phyloP scores from a whole-genome alignment of 2,329 filamentous ascomycete species.

The Pestalotiopsis sp. region DNA sequence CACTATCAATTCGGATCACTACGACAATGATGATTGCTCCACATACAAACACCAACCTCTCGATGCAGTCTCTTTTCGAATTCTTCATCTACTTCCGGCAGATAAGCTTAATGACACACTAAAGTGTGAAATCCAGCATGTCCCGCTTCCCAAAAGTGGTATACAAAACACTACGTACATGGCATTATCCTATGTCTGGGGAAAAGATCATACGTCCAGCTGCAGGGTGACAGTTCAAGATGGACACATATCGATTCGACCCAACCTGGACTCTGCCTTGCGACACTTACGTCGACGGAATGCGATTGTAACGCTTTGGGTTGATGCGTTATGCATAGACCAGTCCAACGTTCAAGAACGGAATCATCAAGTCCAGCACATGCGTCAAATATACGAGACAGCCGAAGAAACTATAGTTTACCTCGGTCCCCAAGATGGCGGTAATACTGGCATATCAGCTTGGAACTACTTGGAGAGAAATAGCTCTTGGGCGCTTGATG shows the following conservation, averaged over 20 bases:
- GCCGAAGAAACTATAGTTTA: background rate
- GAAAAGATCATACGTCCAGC: background rate
- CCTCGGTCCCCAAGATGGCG: background rate
- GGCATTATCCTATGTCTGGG: background rate
- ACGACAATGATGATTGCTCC: background rate
- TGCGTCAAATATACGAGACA: background rate
- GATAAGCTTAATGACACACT: background rate
- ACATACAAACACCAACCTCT: background rate
- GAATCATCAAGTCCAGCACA: slow-evolving; percentile 1
- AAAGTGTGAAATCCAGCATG: background rate
- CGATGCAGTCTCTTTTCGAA: background rate
- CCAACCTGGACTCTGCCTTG: background rate
- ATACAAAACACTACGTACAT: background rate
- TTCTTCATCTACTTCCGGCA: background rate
- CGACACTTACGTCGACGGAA: background rate
- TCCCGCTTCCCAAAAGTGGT: background rate
- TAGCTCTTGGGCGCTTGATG: background rate
- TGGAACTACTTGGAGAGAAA: background rate
- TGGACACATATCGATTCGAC: background rate
- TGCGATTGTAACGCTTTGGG: background rate
- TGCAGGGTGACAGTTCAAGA: background rate
- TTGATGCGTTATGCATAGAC: background rate
- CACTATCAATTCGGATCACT: background rate
- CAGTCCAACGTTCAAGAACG: background rate
- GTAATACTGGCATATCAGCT: background rate